phyloP scores from a whole-genome alignment of 2,329 filamentous ascomycete genomes.

The Verticillium klebahnii region DNA sequence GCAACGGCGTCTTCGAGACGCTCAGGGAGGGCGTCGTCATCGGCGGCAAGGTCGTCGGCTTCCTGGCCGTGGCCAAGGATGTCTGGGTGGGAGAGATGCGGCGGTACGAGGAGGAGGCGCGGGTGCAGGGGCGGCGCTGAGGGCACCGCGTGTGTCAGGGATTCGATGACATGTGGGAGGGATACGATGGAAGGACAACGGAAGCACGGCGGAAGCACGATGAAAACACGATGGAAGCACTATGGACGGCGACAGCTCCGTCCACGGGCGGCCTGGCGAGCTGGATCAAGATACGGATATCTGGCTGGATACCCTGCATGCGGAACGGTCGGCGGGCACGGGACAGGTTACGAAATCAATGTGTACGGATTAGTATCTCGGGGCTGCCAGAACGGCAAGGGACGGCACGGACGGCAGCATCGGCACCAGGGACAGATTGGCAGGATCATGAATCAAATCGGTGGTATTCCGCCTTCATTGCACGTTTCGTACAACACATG shows the following conservation, averaged over 20 bases:
- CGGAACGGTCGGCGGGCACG: too few species aligned
- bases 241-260: too few species aligned
- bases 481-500: background rate
- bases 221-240: too few species aligned
- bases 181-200: background rate
- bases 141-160: too few species aligned
- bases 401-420: background rate
- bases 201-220: background rate
- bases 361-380: background rate
- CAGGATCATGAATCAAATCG: background rate
- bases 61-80: conserved; percentile 42
- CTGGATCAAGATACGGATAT: too few species aligned
- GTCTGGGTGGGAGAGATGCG: conserved; percentile 56
- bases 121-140: conserved; percentile 15
- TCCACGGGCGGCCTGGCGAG: too few species aligned
- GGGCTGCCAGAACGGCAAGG: background rate
- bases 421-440: background rate
- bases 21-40: conserved; percentile 50
- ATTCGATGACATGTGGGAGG: background rate
- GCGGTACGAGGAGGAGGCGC: conserved; percentile 47
- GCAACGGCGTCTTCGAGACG: conserved; percentile 62
- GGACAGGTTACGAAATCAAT: too few species aligned
- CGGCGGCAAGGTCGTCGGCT: conserved; percentile 37
- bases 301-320: too few species aligned
- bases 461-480: background rate